A percentile compares a stretch with the other conserved stretches of the same genome.
These are phyloP conservation scores for Erodium chrysanthum DNA, from an alignment of 441 rosid species.

Conservation along the genomic window DNA sequence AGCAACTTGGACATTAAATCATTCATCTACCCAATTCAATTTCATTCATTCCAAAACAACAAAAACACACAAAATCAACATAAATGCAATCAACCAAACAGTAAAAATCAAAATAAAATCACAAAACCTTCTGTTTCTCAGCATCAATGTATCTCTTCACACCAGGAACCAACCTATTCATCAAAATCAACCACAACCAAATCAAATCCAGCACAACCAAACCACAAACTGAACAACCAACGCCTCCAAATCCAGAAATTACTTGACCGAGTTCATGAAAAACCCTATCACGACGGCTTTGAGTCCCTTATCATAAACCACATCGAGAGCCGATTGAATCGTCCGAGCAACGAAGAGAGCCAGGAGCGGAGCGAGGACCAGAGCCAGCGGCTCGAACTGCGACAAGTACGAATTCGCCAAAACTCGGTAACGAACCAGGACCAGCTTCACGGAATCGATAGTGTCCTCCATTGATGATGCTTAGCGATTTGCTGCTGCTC, in stretches of 20 bases:
- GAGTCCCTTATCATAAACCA: constrained; percentile 51
- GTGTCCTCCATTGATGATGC: constrained; percentile 15
- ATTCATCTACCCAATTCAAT: background rate
- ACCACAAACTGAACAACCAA: background rate
- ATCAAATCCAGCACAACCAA: constrained; percentile 7
- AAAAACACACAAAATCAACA: background rate
- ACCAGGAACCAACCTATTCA: constrained; percentile 64
- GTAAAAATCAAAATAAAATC: background rate
- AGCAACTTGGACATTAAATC: background rate
- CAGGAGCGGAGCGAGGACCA: constrained; percentile 51
- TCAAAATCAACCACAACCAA: constrained; percentile 6
- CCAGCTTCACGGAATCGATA: constrained; percentile 19
- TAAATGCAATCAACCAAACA: constrained; percentile 11
- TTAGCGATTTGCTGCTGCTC: too few species aligned
- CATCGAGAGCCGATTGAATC: constrained; percentile 36
- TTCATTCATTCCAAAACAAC: background rate
- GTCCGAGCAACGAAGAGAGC: constrained; percentile 49
- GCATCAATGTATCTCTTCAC: constrained; percentile 70
- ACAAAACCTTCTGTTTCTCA: constrained; percentile 81
- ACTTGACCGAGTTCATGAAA: constrained; percentile 59
- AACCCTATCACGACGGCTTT: constrained; percentile 42
- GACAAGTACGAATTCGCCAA: constrained; percentile 50
- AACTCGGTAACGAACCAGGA: constrained; percentile 32
- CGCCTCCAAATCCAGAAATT: background rate
- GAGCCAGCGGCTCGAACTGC: constrained; percentile 56